Conservation (phyloP, 2,329 filamentous ascomycete species). For the Pochonia chlamydosporia region DNA sequence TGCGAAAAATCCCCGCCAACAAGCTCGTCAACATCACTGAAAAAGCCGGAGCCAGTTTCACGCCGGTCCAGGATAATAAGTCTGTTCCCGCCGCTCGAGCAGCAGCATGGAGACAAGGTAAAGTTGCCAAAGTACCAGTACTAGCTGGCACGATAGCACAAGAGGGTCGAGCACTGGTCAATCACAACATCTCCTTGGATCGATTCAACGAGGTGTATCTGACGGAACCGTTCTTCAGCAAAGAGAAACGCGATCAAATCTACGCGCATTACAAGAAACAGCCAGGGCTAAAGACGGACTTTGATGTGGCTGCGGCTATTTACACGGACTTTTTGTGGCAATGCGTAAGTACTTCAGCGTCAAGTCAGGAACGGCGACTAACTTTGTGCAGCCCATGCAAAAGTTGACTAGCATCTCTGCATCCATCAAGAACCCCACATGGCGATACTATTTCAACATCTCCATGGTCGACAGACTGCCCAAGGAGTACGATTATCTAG, state of each 20-base stretch:
- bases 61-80: slow-evolving; percentile 14
- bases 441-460: slow-evolving; percentile 21
- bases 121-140: slow-evolving; percentile 16
- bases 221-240: slow-evolving; percentile 6
- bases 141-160: slow-evolving; percentile 19
- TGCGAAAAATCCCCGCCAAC: slow-evolving; percentile 12
- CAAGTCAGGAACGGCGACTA: no score
- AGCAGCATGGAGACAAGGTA: slow-evolving; percentile 14
- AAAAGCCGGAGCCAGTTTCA: slow-evolving; percentile 3
- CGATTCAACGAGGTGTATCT: slow-evolving; percentile 15
- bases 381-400: slow-evolving; percentile 15
- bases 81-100: slow-evolving; percentile 12
- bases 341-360: slow-evolving; percentile 16
- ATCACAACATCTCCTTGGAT: slow-evolving; percentile 14
- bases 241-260: slow-evolving; percentile 10
- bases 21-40: slow-evolving; percentile 13
- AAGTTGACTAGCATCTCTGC: slow-evolving; percentile 17
- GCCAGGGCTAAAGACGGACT: slow-evolving; percentile 11
- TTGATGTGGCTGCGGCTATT: slow-evolving; percentile 20
- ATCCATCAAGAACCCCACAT: slow-evolving; percentile 13
- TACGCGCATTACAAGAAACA: slow-evolving; percentile 13
- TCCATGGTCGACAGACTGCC: slow-evolving; percentile 16
- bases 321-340: slow-evolving; percentile 21
- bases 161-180: slow-evolving; percentile 18
- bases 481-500: slow-evolving; percentile 15